Evolutionary conservation across 2,329 filamentous ascomycete species (phyloP).

Genomic region (Cordyceps javanica): DNA sequence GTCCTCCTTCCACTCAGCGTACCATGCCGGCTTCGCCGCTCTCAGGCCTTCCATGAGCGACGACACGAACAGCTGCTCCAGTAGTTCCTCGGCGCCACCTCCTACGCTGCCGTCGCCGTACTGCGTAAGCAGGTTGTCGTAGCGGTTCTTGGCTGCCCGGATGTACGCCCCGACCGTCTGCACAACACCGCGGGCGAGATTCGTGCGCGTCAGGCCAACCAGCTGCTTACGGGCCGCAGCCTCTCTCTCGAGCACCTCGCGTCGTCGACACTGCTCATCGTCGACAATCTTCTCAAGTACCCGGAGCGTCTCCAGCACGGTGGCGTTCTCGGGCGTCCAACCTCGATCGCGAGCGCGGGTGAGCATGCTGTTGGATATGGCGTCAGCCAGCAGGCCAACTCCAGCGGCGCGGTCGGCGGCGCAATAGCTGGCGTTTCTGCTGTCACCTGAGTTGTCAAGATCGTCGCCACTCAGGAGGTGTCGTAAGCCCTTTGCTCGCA

Average conservation of each 20-base stretch:
- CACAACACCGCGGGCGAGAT: background rate
- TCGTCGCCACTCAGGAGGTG: background rate
- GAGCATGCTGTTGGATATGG: background rate
- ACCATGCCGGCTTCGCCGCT: background rate
- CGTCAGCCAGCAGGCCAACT: background rate
- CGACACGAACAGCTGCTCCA: constrained; percentile 5
- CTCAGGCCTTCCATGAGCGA: background rate
- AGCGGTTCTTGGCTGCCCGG: background rate
- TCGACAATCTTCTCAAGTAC: background rate
- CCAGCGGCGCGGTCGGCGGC: background rate
- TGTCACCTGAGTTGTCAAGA: background rate
- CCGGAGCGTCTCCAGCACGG: background rate
- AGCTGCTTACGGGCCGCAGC: background rate
- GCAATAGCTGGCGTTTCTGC: background rate
- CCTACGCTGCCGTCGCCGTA: background rate
- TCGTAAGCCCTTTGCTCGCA: background rate
- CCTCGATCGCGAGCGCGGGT: background rate
- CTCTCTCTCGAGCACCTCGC: background rate
- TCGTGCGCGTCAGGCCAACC: background rate
- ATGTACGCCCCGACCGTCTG: constrained; percentile 4
- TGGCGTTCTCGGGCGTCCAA: background rate
- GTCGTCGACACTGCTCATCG: background rate
- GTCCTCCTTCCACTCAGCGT: background rate
- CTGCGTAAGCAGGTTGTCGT: background rate
- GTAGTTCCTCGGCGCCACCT: background rate